A percentile compares a stretch with the other conserved stretches of the same genome.
These are phyloP conservation scores for Hypoxylon sp. DNA, from an alignment of 2,329 filamentous ascomycete genomes.

Conservation along the genomic window DNA sequence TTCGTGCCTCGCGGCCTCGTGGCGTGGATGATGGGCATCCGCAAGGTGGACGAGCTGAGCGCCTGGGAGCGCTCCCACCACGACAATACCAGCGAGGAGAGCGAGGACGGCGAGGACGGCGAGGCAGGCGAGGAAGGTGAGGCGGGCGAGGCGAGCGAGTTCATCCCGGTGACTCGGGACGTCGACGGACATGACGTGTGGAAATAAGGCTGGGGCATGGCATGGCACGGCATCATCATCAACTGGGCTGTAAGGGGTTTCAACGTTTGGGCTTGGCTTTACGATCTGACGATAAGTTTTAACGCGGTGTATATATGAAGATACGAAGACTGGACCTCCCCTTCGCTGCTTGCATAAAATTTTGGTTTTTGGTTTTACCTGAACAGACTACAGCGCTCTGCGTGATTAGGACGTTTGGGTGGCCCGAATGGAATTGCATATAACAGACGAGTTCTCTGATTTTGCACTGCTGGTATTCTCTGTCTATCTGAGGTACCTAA, in stretches of 20 bases:
- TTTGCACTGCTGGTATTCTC: background rate
- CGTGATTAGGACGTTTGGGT: conserved; percentile 1
- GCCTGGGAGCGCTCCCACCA: conserved; percentile 59
- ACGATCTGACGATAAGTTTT: conserved; percentile 16
- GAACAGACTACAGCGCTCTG: conserved; percentile 8
- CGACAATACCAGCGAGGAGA: conserved; percentile 48
- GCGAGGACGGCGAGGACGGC: conserved; percentile 45
- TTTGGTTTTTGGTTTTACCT: background rate
- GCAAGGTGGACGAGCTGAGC: conserved; percentile 65
- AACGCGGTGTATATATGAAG: conserved; percentile 25
- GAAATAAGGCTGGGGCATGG: conserved; percentile 42
- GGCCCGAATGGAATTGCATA: conserved; percentile 15
- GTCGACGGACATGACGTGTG: conserved; percentile 56
- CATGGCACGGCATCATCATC: background rate
- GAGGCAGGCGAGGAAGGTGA: conserved; percentile 44
- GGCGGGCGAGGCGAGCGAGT: conserved; percentile 54
- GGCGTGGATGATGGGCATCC: conserved; percentile 92
- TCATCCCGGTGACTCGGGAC: conserved; percentile 59
- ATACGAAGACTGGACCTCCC: background rate
- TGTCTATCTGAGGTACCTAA: background rate
- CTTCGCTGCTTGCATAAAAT: conserved; percentile 13
- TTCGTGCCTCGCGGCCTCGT: conserved; percentile 81
- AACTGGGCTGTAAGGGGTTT: background rate
- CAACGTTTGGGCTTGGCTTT: background rate
- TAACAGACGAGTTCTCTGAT: background rate